Conservation (phyloP, 306 rosid genomes). For the Cucurbita maxima region DNA sequence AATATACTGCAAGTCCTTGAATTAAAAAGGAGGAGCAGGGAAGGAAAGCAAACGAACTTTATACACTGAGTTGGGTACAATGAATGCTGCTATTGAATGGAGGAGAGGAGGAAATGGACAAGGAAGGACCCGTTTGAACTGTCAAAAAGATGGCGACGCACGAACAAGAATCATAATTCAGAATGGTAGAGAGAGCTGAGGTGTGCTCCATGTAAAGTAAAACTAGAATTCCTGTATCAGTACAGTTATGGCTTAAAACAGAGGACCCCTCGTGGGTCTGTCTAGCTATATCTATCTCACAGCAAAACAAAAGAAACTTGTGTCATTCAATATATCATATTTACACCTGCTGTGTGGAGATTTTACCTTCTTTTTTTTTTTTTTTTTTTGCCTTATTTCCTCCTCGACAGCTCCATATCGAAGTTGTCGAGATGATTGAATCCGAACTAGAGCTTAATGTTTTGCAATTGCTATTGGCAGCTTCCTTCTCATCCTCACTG, state of each 20-base stretch:
- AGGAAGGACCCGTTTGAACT: conserved; percentile 1
- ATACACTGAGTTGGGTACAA: conserved; percentile 6
- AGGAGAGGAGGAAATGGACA: conserved; percentile 4
- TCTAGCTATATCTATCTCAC: conserved; percentile 6
- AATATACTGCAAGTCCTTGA: too few species aligned
- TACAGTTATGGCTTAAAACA: background rate
- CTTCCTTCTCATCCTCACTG: conserved; percentile 14
- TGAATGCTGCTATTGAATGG: background rate
- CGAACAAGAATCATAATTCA: conserved; percentile 8
- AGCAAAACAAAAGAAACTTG: background rate
- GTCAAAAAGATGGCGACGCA: conserved; percentile 11
- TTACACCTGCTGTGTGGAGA: background rate
- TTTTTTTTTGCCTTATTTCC: background rate
- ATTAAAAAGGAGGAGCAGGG: background rate
- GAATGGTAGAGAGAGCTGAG: background rate
- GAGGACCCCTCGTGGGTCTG: conserved; percentile 8
- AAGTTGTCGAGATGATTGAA: conserved; percentile 5
- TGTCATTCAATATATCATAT: background rate
- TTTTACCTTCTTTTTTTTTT: background rate
- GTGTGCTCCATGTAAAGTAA: background rate
- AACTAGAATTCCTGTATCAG: conserved; percentile 7
- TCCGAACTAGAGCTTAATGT: background rate
- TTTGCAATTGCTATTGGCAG: conserved; percentile 7
- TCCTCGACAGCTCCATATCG: background rate
- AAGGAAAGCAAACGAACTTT: background rate